phyloP scores from a whole-genome alignment of 2,329 filamentous ascomycete genomes.

The Colletotrichum cuscutae region DNA sequence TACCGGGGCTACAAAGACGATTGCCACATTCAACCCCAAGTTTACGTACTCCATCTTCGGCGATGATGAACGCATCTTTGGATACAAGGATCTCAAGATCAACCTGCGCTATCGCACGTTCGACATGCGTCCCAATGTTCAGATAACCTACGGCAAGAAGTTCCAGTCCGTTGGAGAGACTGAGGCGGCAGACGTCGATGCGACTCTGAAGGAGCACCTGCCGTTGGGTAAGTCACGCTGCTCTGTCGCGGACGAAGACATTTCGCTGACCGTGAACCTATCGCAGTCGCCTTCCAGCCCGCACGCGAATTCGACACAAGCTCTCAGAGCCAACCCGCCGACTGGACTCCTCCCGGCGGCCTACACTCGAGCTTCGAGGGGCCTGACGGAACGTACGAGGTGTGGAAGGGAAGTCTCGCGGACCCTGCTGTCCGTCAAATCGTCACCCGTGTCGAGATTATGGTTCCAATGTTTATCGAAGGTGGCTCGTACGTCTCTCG shows the following conservation, averaged over 20 bases:
- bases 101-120: constrained; percentile 73
- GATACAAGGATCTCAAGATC: constrained; percentile 85
- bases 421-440: constrained; percentile 77
- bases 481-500: constrained; percentile 80
- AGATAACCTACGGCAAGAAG: constrained; percentile 77
- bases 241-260: background rate
- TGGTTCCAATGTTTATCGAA: constrained; percentile 90
- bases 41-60: constrained; percentile 95
- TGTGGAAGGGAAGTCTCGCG: constrained; percentile 82
- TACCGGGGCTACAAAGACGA: constrained; percentile 61
- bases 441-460: constrained; percentile 83
- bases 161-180: constrained; percentile 75
- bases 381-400: constrained; percentile 76
- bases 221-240: constrained; percentile 66
- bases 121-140: constrained; percentile 82
- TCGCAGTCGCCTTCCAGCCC: constrained; percentile 73
- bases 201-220: constrained; percentile 72
- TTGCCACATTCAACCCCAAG: constrained; percentile 80
- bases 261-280: background rate
- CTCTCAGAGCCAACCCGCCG: constrained; percentile 44
- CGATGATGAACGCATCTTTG: constrained; percentile 91
- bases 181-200: constrained; percentile 75
- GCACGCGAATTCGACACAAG: constrained; percentile 70
- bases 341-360: constrained; percentile 79
- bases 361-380: constrained; percentile 72